These are phyloP conservation scores for Candida ovalis DNA, from an alignment of 805 yeast genomes.

Conservation along the genomic window DNA sequence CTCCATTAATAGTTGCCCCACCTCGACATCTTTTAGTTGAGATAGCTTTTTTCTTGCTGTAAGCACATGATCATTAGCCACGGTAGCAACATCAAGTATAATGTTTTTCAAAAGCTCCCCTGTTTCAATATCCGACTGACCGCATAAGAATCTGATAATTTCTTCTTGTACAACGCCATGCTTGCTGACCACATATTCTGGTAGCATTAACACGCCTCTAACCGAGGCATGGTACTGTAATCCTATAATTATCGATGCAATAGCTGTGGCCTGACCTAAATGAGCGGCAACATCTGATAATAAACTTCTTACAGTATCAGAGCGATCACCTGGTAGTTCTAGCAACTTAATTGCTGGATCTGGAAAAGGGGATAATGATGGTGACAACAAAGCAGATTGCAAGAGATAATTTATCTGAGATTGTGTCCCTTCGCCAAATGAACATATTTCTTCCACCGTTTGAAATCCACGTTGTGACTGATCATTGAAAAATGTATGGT, in stretches of 20 bases:
- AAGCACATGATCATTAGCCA: slow-evolving; percentile 76
- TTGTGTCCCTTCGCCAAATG: slow-evolving; percentile 75
- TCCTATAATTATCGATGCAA: slow-evolving; percentile 62
- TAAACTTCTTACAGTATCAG: slow-evolving; percentile 20
- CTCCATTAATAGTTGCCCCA: slow-evolving; percentile 29
- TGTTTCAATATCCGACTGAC: slow-evolving; percentile 23
- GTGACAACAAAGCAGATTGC: slow-evolving; percentile 57
- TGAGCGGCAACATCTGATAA: slow-evolving; percentile 69
- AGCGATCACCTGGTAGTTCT: slow-evolving; percentile 40
- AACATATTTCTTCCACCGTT: slow-evolving; percentile 55
- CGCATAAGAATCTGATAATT: slow-evolving; percentile 31
- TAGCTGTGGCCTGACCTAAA: slow-evolving; percentile 75
- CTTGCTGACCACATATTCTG: slow-evolving; percentile 54
- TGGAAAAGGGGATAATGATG: slow-evolving; percentile 50
- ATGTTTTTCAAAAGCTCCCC: slow-evolving; percentile 46
- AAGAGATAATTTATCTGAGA: slow-evolving; percentile 70
- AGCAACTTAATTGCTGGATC: slow-evolving; percentile 39
- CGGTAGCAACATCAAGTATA: slow-evolving; percentile 64
- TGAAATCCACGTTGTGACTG: slow-evolving; percentile 39
- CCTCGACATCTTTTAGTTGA: slow-evolving; percentile 36
- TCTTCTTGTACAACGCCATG: slow-evolving; percentile 61
- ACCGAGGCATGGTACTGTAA: slow-evolving; percentile 51
- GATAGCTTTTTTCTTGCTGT: slow-evolving; percentile 58
- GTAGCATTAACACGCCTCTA: slow-evolving; percentile 53
- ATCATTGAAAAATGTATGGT: slow-evolving; percentile 48